Evolutionary conservation across 495 filamentous ascomycete genomes (phyloP).

Genomic region (Neurospora intermedia): DNA sequence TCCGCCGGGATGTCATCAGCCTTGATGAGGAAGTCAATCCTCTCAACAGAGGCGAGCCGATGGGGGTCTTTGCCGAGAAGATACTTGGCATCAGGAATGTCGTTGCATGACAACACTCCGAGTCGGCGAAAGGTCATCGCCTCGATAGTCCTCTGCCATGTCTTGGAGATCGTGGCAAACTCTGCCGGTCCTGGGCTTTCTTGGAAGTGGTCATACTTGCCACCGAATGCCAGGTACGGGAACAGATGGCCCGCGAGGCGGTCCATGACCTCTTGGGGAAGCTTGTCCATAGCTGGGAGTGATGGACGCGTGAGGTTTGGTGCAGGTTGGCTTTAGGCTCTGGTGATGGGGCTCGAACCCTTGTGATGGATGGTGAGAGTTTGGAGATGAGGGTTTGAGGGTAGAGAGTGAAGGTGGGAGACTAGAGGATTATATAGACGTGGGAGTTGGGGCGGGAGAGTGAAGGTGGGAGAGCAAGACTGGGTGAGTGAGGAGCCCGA

Average conservation of each 20-base stretch:
- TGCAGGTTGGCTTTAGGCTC: not conserved
- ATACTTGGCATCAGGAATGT: not conserved
- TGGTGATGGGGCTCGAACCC: not conserved
- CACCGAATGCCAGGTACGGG: not conserved
- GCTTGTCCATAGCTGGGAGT: not conserved
- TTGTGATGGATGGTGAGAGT: not conserved
- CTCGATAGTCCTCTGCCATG: not conserved
- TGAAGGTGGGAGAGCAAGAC: not conserved
- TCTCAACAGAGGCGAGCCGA: not conserved
- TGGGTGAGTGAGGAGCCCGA: not conserved
- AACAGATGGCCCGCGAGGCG: not conserved
- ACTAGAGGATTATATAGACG: too few species aligned
- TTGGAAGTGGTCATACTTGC: not conserved
- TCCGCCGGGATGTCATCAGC: not conserved
- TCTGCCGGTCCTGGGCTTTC: not conserved
- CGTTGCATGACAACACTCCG: not conserved
- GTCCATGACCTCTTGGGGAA: not conserved
- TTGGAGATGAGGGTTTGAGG: not conserved
- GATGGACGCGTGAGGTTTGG: not conserved
- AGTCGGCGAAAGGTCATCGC: not conserved
- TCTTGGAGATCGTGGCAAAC: not conserved
- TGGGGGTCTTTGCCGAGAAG: not conserved
- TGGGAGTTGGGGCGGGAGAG: not conserved
- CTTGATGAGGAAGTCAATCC: not conserved
- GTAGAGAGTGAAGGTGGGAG: not conserved